Percentiles rank a stretch among this genome's conserved stretches.
Evolutionary conservation across 2,329 filamentous ascomycete genomes (phyloP).

Genomic region (Penicillium polonicum): DNA sequence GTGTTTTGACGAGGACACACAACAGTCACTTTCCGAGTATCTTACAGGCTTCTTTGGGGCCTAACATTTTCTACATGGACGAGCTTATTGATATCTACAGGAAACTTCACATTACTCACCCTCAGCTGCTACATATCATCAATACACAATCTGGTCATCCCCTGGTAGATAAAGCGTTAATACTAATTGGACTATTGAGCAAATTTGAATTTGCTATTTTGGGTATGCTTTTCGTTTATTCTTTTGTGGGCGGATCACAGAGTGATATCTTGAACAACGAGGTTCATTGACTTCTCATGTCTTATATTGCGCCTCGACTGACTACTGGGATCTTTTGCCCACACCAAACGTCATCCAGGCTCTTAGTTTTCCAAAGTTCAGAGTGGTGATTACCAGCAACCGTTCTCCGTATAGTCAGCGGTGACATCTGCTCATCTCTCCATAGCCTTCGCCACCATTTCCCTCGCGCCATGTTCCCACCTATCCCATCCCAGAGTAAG

Average conservation of each 20-base stretch:
- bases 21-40: neutral
- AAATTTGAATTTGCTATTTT: neutral
- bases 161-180: neutral
- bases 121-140: neutral
- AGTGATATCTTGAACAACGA: too few relatives aligned
- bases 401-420: neutral
- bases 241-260: too few relatives aligned
- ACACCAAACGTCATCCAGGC: too few relatives aligned
- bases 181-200: neutral
- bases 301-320: too few relatives aligned
- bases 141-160: neutral
- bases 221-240: too few relatives aligned
- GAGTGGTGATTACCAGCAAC: neutral
- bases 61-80: neutral
- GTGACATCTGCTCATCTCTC: neutral
- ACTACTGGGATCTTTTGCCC: neutral
- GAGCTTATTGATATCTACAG: too few relatives aligned
- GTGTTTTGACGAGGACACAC: neutral
- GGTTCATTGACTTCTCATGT: too few relatives aligned
- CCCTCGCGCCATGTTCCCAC: constrained; percentile 10
- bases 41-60: neutral
- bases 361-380: too few relatives aligned
- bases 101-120: neutral
- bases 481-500: constrained; percentile 17
- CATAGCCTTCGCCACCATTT: neutral